Conservation (phyloP, 192 early-diverging fungal genomes). For the Geranomyces variabilis region DNA sequence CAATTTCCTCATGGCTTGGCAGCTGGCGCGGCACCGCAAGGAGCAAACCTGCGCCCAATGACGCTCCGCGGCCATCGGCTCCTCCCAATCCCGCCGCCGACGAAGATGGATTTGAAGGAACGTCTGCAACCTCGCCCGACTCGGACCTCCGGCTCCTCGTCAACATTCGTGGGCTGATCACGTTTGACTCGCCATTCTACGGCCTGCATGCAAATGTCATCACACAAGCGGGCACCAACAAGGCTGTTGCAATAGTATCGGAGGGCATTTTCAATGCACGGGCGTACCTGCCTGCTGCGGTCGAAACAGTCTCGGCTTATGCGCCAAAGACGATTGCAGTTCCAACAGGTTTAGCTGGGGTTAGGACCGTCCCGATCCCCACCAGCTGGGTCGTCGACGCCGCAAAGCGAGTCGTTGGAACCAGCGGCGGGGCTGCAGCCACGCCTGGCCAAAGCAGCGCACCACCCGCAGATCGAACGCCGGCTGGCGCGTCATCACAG, state of each 20-base stretch:
- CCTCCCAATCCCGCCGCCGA: not conserved
- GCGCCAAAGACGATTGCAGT: constrained; percentile 26
- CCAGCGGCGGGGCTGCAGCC: not conserved
- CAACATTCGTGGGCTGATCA: constrained; percentile 52
- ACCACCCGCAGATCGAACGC: not conserved
- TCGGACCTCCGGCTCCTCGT: constrained; percentile 40
- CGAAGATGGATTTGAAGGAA: constrained; percentile 17
- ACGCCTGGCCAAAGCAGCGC: not conserved
- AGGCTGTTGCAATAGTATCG: constrained; percentile 30
- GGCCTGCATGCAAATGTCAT: constrained; percentile 48
- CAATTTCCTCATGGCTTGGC: not conserved
- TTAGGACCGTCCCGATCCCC: constrained; percentile 25
- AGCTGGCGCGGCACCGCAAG: not conserved
- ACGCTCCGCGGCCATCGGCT: not conserved
- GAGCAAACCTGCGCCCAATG: not conserved
- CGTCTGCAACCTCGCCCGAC: constrained; percentile 21
- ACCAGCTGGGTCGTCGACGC: constrained; percentile 35
- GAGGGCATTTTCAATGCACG: constrained; percentile 27
- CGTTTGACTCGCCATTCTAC: constrained; percentile 61
- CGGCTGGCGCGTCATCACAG: not conserved
- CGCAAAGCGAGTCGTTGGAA: constrained; percentile 8
- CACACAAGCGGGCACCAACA: constrained; percentile 39
- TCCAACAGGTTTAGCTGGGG: constrained; percentile 22
- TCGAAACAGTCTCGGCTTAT: constrained; percentile 7
- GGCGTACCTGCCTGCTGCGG: constrained; percentile 20